Conservation (phyloP, 2,329 filamentous ascomycete genomes). For the Alternaria sp. region DNA sequence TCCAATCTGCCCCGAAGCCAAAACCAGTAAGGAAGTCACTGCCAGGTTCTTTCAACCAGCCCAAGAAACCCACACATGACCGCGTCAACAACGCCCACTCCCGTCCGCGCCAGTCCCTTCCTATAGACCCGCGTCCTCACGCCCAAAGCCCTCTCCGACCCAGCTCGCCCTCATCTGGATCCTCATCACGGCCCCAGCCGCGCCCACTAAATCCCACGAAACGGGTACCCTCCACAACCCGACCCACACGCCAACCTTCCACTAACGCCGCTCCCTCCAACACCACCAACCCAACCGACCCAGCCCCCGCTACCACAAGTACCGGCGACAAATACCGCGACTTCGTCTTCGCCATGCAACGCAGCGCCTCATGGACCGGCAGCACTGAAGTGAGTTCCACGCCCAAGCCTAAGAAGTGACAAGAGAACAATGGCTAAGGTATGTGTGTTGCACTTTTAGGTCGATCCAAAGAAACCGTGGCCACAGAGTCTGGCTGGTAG, state of each 20-base stretch:
- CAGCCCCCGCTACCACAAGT: not conserved
- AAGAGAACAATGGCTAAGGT: slow-evolving; percentile 12
- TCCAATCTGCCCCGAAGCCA: not conserved
- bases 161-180: not conserved
- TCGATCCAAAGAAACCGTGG: slow-evolving; percentile 20
- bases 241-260: not conserved
- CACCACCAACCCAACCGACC: not conserved
- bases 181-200: not conserved
- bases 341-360: slow-evolving; percentile 19
- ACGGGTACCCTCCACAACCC: not conserved
- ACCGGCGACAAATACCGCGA: slow-evolving; percentile 28
- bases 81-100: not conserved
- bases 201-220: not conserved
- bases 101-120: slow-evolving; percentile 25
- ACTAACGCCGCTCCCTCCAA: not conserved
- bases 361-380: slow-evolving; percentile 25
- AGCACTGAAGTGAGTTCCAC: slow-evolving; percentile 28
- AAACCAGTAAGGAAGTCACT: slow-evolving; percentile 12
- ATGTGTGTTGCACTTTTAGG: slow-evolving; percentile 6
- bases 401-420: not conserved
- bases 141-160: not conserved
- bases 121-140: not conserved
- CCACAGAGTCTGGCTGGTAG: slow-evolving; percentile 21
- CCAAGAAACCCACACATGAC: not conserved
- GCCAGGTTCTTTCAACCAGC: slow-evolving; percentile 4